Conservation (phyloP, 148 eudicot species). For the Persicaria tinctoria region DNA sequence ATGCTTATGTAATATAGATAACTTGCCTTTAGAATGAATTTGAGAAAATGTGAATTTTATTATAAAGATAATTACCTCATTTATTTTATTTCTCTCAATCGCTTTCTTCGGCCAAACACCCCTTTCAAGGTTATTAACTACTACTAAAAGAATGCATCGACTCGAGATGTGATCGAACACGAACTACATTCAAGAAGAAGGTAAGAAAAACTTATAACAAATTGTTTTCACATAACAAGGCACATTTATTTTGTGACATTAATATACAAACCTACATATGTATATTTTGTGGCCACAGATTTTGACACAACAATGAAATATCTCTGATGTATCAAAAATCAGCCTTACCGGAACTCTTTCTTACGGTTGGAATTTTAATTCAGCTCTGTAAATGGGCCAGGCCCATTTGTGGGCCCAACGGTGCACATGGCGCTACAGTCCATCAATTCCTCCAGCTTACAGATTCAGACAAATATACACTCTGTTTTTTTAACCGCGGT, state of each 20-base stretch:
- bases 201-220: not conserved
- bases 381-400: not conserved
- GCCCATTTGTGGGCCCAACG: slow-evolving; percentile 6
- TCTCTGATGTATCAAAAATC: not conserved
- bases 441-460: not conserved
- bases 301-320: slow-evolving; percentile 3
- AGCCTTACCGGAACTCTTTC: not conserved
- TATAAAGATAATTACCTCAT: not conserved
- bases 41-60: not conserved
- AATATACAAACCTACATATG: not conserved
- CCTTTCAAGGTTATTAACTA: not conserved
- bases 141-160: not conserved
- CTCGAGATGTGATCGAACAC: too few species aligned
- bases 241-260: not conserved
- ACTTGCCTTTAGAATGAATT: not conserved
- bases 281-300: not conserved
- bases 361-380: not conserved
- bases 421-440: not conserved
- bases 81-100: not conserved
- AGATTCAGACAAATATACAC: not conserved
- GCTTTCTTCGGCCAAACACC: not conserved
- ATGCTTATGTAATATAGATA: slow-evolving; percentile 2
- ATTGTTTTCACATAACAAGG: not conserved
- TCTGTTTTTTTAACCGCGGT: not conserved
- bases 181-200: not conserved